These are phyloP conservation scores for Oryza officinalis DNA, from an alignment of 176 grass and related monocot species.

Conservation along the genomic window DNA sequence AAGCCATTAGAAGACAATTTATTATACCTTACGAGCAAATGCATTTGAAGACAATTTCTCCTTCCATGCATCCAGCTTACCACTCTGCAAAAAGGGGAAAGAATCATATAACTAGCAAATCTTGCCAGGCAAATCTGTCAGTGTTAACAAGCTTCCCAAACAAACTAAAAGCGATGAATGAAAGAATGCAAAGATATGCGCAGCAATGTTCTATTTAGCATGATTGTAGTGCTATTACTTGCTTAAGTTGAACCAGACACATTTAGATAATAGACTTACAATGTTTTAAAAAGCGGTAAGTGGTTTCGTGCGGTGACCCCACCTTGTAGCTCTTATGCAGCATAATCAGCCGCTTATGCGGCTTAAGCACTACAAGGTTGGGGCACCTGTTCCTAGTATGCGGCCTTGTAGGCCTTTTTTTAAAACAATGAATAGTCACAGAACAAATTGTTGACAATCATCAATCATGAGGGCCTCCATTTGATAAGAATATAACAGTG, in stretches of 20 bases:
- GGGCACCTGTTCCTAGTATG: too few species aligned
- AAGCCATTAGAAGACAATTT: slow-evolving; percentile 1
- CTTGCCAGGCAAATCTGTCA: not conserved
- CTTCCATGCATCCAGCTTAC: slow-evolving; percentile 61
- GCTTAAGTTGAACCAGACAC: not conserved
- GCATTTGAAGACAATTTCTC: slow-evolving; percentile 59
- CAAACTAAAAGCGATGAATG: not conserved
- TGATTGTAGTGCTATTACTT: not conserved
- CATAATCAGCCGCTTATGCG: too few species aligned
- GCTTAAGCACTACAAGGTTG: too few species aligned
- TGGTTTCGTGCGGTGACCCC: too few species aligned
- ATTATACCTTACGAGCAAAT: slow-evolving; percentile 64
- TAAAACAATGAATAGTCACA: not conserved
- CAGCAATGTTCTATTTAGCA: not conserved
- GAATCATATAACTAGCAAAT: not conserved
- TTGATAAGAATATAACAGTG: slow-evolving; percentile 4
- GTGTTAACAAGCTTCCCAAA: not conserved
- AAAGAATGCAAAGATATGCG: not conserved
- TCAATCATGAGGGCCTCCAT: not conserved
- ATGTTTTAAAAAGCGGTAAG: too few species aligned
- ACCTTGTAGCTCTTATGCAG: too few species aligned
- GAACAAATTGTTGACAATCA: not conserved
- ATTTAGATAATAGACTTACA: slow-evolving; percentile 1
- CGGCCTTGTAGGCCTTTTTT: too few species aligned
- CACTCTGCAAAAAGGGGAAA: slow-evolving; percentile 41